These are phyloP conservation scores for Blumeriella jaapii DNA, from an alignment of 2,329 filamentous ascomycete species.

Conservation along the genomic window DNA sequence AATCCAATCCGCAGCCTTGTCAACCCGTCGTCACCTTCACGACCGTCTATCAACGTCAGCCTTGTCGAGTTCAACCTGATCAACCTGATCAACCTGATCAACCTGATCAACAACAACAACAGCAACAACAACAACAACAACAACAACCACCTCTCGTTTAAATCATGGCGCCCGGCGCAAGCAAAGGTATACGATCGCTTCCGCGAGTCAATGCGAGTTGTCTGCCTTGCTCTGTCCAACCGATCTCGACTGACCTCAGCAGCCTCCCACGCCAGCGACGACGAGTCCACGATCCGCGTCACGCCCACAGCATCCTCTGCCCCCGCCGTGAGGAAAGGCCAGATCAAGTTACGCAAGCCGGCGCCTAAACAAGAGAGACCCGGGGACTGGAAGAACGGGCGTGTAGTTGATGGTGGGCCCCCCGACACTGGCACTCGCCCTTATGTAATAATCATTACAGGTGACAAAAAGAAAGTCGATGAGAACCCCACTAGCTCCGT, in stretches of 20 bases:
- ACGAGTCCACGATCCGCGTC: constrained; percentile 51
- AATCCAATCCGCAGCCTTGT: too few species aligned
- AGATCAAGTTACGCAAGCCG: constrained; percentile 52
- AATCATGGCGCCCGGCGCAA: neutral
- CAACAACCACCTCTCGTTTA: neutral
- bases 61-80: neutral
- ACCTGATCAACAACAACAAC: constrained; percentile 1
- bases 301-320: too few species aligned
- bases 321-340: constrained; percentile 27
- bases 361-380: constrained; percentile 52
- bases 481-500: constrained; percentile 32
- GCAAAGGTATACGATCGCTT: constrained; percentile 3
- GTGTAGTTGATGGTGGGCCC: constrained; percentile 44
- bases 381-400: constrained; percentile 62
- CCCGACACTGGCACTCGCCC: neutral
- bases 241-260: constrained; percentile 1
- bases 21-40: too few species aligned
- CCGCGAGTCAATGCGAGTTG: neutral
- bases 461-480: constrained; percentile 43
- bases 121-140: neutral
- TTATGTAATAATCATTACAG: constrained; percentile 23
- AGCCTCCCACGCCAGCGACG: constrained; percentile 30
- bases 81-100: neutral
- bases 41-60: too few species aligned
- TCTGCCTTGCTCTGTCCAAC: neutral